These are phyloP conservation scores for Geotrichum citri-aurantii DNA, from an alignment of 1,139 yeast genomes.

Conservation along the genomic window DNA sequence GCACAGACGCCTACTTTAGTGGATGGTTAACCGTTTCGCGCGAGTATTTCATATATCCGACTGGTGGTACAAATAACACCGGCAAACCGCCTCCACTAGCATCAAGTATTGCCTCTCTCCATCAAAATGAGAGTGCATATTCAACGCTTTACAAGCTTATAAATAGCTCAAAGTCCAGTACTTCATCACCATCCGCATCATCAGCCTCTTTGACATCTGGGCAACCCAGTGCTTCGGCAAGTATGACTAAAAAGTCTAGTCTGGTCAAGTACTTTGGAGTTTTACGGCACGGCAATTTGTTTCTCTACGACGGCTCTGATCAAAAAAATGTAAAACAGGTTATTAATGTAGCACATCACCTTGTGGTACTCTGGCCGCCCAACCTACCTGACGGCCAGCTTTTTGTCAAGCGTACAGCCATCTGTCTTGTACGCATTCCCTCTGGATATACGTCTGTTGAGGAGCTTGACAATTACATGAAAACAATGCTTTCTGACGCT, in stretches of 20 bases:
- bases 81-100: constrained; percentile 30
- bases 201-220: constrained; percentile 5
- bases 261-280: constrained; percentile 37
- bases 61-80: constrained; percentile 30
- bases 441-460: constrained; percentile 14
- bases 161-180: constrained; percentile 31
- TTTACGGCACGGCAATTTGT: constrained; percentile 71
- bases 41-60: constrained; percentile 53
- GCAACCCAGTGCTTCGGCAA: constrained; percentile 7
- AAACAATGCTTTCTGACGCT: constrained; percentile 23
- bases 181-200: constrained; percentile 20
- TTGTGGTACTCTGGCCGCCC: constrained; percentile 86
- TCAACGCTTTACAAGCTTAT: constrained; percentile 56
- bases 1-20: constrained; percentile 57
- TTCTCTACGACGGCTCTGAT: constrained; percentile 66
- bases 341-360: constrained; percentile 62
- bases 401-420: constrained; percentile 73
- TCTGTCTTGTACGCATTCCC: constrained; percentile 46
- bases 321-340: constrained; percentile 70
- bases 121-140: constrained; percentile 50
- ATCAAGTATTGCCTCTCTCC: constrained; percentile 29
- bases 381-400: constrained; percentile 63
- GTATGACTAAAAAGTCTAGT: constrained; percentile 22
- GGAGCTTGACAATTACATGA: constrained; percentile 14
- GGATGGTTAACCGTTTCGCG: constrained; percentile 86